Conservation (phyloP, 2,329 filamentous ascomycete genomes). For the Aspergillus sp. region DNA sequence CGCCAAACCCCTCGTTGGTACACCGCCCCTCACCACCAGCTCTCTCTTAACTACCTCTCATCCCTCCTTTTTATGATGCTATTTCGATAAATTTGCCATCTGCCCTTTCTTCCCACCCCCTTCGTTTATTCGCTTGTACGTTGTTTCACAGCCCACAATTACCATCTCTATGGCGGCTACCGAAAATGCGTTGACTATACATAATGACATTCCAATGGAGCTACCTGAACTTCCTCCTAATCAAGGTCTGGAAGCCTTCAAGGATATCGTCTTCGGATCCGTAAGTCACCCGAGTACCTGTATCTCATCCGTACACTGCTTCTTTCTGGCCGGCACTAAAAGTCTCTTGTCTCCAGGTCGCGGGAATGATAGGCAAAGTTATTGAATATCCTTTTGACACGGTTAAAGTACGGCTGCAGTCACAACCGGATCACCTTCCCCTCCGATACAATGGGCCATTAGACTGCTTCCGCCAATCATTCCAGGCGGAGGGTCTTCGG, state of each 20-base stretch:
- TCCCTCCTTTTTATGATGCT: conserved; percentile 8
- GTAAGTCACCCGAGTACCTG: conserved; percentile 48
- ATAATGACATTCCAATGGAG: conserved; percentile 43
- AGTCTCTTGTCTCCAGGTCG: conserved; percentile 54
- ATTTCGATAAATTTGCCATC: conserved; percentile 25
- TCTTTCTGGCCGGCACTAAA: not conserved
- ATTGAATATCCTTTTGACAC: conserved; percentile 99
- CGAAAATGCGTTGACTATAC: conserved; percentile 37
- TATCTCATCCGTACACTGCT: not conserved
- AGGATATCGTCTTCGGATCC: conserved; percentile 87
- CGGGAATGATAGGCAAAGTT: conserved; percentile 88
- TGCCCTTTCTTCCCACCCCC: conserved; percentile 18
- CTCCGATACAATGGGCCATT: conserved; percentile 81
- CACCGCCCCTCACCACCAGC: conserved; percentile 21
- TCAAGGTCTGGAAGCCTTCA: conserved; percentile 67
- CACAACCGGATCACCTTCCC: conserved; percentile 82
- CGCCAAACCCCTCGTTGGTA: conserved; percentile 21
- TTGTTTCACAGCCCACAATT: conserved; percentile 6
- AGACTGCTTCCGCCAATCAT: conserved; percentile 89
- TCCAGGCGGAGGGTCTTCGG: conserved; percentile 73
- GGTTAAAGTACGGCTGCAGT: conserved; percentile 94
- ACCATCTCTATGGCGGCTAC: conserved; percentile 36
- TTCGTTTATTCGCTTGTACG: conserved; percentile 3
- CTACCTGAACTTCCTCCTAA: conserved; percentile 40
- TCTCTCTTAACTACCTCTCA: conserved; percentile 12